A percentile compares a stretch with the other conserved stretches of the same genome.
Evolutionary conservation across 2,329 filamentous ascomycete species (phyloP).

Genomic region (Cladophialophora immunda): DNA sequence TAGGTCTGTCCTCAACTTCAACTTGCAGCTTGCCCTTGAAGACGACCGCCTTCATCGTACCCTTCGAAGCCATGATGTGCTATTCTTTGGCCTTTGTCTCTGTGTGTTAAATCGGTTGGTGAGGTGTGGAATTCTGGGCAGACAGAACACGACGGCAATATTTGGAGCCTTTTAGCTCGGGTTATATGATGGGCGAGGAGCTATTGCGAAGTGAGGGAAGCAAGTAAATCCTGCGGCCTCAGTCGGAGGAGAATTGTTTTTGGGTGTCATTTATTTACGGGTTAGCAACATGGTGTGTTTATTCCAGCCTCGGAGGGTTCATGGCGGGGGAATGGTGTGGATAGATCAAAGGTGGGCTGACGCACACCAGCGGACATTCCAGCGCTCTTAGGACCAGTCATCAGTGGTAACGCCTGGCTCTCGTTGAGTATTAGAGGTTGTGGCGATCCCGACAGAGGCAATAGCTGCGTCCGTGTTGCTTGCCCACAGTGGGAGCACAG

Average conservation of each 20-base stretch:
- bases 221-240: neutral
- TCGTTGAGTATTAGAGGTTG: neutral
- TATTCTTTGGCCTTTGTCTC: neutral
- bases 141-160: neutral
- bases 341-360: neutral
- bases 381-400: neutral
- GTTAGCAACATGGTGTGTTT: neutral
- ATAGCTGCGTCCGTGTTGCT: neutral
- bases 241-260: neutral
- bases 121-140: neutral
- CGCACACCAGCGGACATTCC: neutral
- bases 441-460: neutral
- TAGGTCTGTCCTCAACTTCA: conserved; percentile 78
- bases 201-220: neutral
- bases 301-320: neutral
- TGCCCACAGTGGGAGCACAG: neutral
- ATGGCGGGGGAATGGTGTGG: neutral
- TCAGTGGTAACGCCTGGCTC: neutral
- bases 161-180: neutral
- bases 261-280: neutral
- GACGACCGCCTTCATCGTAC: conserved; percentile 86
- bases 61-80: conserved; percentile 44
- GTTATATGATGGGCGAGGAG: neutral
- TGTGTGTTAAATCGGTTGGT: neutral
- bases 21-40: conserved; percentile 82